Conservation (phyloP, 768 basidiomycete genomes). For the Pleurotus djamor region DNA sequence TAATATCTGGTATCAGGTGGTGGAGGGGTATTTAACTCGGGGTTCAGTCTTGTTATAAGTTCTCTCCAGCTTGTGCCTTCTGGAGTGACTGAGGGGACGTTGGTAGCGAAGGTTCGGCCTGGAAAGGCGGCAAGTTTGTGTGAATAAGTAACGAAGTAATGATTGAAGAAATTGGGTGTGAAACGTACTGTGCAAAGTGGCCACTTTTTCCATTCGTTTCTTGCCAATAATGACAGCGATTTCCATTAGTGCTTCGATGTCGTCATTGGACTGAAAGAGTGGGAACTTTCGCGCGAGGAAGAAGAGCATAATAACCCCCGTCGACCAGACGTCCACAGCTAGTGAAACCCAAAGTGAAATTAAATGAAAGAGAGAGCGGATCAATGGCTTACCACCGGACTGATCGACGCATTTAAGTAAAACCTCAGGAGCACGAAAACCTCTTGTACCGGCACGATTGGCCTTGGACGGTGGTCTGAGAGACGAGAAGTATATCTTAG, state of each 20-base stretch:
- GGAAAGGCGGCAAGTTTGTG: neutral
- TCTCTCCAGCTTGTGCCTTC: constrained; percentile 70
- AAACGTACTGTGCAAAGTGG: constrained; percentile 78
- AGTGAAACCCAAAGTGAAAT: constrained; percentile 8
- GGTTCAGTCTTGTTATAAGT: constrained; percentile 80
- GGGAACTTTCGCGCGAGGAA: constrained; percentile 94
- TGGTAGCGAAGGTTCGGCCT: constrained; percentile 92
- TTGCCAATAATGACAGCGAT: constrained; percentile 85
- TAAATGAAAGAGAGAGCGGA: neutral
- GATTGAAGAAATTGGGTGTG: neutral
- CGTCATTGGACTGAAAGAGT: constrained; percentile 90
- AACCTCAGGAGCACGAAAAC: constrained; percentile 97
- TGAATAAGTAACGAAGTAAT: neutral
- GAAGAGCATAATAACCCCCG: constrained; percentile 88
- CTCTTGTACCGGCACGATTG: constrained; percentile 94
- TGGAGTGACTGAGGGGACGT: constrained; percentile 73
- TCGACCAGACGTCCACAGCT: constrained; percentile 98
- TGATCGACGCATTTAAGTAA: constrained; percentile 93
- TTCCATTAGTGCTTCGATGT: constrained; percentile 95
- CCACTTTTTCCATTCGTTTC: constrained; percentile 79
- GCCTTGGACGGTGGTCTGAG: constrained; percentile 81
- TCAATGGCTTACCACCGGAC: constrained; percentile 67
- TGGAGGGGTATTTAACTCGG: constrained; percentile 53
- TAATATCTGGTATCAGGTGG: constrained; percentile 51
- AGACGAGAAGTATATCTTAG: constrained; percentile 2